Evolutionary conservation across 306 rosid species (phyloP).

Genomic region (Quercus cerris): DNA sequence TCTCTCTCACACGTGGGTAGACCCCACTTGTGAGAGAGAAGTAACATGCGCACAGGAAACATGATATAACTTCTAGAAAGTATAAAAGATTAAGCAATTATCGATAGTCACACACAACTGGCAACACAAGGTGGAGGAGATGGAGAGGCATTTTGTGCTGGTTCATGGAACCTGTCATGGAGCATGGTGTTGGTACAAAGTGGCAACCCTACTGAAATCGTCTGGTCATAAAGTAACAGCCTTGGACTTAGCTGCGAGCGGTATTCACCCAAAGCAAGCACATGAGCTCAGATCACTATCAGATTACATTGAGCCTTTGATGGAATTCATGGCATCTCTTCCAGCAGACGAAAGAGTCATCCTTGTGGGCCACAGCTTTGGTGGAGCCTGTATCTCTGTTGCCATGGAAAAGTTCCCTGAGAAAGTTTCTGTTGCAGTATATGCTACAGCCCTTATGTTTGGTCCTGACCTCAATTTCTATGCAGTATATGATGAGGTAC

Average conservation of each 20-base stretch:
- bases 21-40: too few relatives aligned
- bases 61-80: too few relatives aligned
- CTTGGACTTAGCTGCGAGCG: constrained; percentile 54
- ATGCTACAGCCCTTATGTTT: constrained; percentile 34
- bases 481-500: background rate
- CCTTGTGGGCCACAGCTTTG: constrained; percentile 55
- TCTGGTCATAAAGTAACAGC: constrained; percentile 45
- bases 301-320: constrained; percentile 44
- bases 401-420: constrained; percentile 63
- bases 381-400: constrained; percentile 39
- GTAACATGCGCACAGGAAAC: too few relatives aligned
- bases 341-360: constrained; percentile 39
- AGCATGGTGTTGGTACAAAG: constrained; percentile 69
- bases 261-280: constrained; percentile 38
- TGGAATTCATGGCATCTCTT: constrained; percentile 33
- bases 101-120: too few relatives aligned
- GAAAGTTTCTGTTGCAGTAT: constrained; percentile 47
- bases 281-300: constrained; percentile 27
- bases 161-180: constrained; percentile 64
- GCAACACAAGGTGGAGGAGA: background rate
- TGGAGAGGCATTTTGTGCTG: constrained; percentile 45
- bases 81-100: too few relatives aligned
- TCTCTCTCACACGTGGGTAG: too few relatives aligned
- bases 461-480: constrained; percentile 11
- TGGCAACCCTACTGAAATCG: constrained; percentile 27